Base-by-base conservation (phyloP, 2,329 filamentous ascomycete genomes). In the Fusarium floridanum region DNA sequence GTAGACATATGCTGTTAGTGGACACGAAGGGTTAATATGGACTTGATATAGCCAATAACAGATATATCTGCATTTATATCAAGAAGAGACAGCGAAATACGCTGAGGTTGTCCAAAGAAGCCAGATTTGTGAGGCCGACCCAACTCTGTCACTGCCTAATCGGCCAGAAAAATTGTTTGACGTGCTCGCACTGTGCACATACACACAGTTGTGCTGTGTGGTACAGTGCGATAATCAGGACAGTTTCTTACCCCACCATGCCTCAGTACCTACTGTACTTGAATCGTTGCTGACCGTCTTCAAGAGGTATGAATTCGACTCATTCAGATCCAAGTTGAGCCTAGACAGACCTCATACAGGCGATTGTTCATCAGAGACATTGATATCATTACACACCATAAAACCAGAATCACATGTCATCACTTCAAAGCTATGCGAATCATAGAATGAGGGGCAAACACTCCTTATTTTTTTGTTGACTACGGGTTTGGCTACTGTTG, bases 401-500 rank as follows among this genome's bases (percentile, higher is more conserved):
- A 27, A 29, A 17, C 11, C 24, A n/a, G 17, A 6, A 36, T 53
- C 24, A 57, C 39, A 66, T 20, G 45, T 66, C 53, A 61, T 69
- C 45, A 75, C 57, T 34, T 34, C 37, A n/a, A 60, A 29, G 34
- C 34, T n/a, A 56, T 66, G 14, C 43, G 14, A 9, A 29, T 32
- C 69, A 69, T 75, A 32, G 11, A 48, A 62, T 71, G 73, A 75
- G 72, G 63, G 67, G 64, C 63, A 71, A 68, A 56, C 60, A 64
- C 66, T 74, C 70, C 66, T 65, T 76, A 59, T 74, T 79, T 76
- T 76, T 76, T 76, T 67, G 63, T 73, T 70, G 34, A 72, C 77
- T 79, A 79, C 76, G 74, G 72, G 37, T 63, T 62, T 69, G 77
- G 74, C 64, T 70, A 63, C 59, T 68, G 37, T 73, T 63, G 41